Base-by-base conservation (phyloP, 148 eudicot genomes). In the Suaeda aralocaspica region DNA sequence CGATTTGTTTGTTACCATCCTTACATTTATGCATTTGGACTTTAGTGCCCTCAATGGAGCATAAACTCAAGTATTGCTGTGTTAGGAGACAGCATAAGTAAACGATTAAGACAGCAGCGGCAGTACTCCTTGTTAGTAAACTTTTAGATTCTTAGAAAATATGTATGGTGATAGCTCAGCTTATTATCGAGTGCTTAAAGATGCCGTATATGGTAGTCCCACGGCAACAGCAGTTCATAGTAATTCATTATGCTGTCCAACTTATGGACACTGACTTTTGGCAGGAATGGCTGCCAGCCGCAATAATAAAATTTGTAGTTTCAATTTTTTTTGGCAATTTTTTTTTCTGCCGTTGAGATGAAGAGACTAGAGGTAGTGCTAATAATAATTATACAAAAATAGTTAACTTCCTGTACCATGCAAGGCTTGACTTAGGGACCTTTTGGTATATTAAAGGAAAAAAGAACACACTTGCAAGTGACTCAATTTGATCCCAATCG, bases 401-500 rank as follows among this genome's bases (percentile, higher is more conserved):
- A 33, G 15, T 26, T 57, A 28, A 11, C 9, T 49, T 68, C 52
- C 24, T 56, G 75, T 76, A 64, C 33, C 52, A 67, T 29, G 60
- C 22, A 19, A 39, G 59, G 58, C 71, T 49, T 76, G 61, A 64
- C 71, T 45, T 57, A 48, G 36, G 25, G 28, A 55, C 68, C 28
- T 42, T 57, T 31, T 59, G 10, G 30, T 50, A 44, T 60, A n/a
- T 30, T 25, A 53, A 33, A 36, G 50, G 41, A 6, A 29, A 53
- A 52, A 62, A 67, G 72, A 45, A 65, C 24, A 58, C 57, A 45
- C 73, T 78, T 69, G 67, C 51, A 28, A 63, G 52, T 31, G 74
- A 78, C 77, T 65, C 59, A 69, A 68, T 16, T 71, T 70, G 87
- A 84, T 84, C 74, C 87, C 82, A 69, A 69, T 63, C 80, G 75